Evolutionary conservation across 2,329 filamentous ascomycete species (phyloP).

Genomic region (Rutstroemia sp.): DNA sequence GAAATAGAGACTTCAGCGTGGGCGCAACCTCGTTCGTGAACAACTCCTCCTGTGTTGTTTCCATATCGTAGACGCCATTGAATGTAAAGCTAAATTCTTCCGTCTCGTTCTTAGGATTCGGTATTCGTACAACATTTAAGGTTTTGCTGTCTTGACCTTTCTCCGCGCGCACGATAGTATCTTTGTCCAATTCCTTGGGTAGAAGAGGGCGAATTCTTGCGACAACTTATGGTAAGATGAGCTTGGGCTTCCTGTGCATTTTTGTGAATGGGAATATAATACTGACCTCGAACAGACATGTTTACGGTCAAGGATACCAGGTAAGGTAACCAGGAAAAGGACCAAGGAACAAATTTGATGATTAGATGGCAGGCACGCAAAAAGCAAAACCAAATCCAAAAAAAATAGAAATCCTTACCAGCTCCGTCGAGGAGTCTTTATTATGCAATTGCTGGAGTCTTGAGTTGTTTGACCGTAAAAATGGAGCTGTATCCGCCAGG

Average conservation of each 20-base stretch:
- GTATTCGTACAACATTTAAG: constrained; percentile 72
- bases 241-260: constrained; percentile 36
- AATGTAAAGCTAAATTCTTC: constrained; percentile 94
- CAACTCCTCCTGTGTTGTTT: constrained; percentile 74
- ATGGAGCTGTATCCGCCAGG: too few relatives aligned
- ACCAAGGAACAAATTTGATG: too few relatives aligned
- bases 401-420: too few relatives aligned
- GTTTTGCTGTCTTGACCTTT: constrained; percentile 53
- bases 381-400: too few relatives aligned
- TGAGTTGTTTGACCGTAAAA: too few relatives aligned
- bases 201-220: constrained; percentile 85
- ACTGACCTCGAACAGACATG: constrained; percentile 25
- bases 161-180: constrained; percentile 72
- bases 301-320: neutral
- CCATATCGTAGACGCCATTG: constrained; percentile 81
- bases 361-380: too few relatives aligned
- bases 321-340: too few relatives aligned
- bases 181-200: constrained; percentile 76
- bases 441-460: too few relatives aligned
- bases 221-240: constrained; percentile 60
- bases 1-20: constrained; percentile 85
- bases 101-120: constrained; percentile 84
- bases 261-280: neutral
- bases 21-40: constrained; percentile 92
- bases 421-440: too few relatives aligned